phyloP scores from a whole-genome alignment of 164 flowering plant genomes.

The Dillenia suffruticosa region DNA sequence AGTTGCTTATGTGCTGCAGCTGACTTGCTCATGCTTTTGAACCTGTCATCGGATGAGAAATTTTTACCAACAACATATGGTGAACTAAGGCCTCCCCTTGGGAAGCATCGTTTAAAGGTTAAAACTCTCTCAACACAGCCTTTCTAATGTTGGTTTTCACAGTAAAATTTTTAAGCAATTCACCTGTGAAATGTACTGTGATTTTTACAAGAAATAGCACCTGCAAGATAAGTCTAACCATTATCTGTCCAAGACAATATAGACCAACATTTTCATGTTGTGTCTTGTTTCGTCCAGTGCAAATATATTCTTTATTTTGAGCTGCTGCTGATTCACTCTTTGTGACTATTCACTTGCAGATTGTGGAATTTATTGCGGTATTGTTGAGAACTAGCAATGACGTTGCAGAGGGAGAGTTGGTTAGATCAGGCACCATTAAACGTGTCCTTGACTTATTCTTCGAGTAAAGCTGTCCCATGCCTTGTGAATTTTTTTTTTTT shows the following conservation, averaged over 20 bases:
- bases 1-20: conserved; percentile 35
- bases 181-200: not conserved
- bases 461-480: conserved; percentile 48
- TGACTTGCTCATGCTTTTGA: conserved; percentile 71
- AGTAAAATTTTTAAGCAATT: not conserved
- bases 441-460: conserved; percentile 73
- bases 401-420: conserved; percentile 70
- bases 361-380: conserved; percentile 84
- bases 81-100: conserved; percentile 87
- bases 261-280: no score
- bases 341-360: conserved; percentile 29
- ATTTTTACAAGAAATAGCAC: no score
- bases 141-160: not conserved
- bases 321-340: no score
- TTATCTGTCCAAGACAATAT: no score
- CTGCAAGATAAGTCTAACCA: no score
- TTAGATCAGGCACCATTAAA: conserved; percentile 65
- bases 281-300: no score
- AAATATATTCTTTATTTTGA: no score
- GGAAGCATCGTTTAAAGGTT: conserved; percentile 92
- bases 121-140: conserved; percentile 5
- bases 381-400: conserved; percentile 64
- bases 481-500: not conserved
- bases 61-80: conserved; percentile 84
- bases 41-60: conserved; percentile 66